Base-by-base conservation (phyloP, 2,329 filamentous ascomycete species). In the Coniochaeta pulveracea region DNA sequence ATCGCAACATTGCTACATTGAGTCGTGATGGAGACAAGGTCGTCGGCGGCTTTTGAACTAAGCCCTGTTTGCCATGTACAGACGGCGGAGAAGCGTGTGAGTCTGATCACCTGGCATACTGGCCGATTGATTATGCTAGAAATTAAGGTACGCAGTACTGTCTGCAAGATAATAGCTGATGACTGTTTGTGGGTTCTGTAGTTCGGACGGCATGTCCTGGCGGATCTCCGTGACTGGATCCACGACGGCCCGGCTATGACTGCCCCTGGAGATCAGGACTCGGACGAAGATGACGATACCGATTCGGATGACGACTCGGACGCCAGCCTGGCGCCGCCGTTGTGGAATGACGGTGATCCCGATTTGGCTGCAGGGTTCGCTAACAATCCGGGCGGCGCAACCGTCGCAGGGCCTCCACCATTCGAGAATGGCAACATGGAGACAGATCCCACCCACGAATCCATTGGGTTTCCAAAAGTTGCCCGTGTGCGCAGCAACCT, bases 401-500 rank as follows among this genome's bases (percentile, higher is more conserved):
- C 21, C 21, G 9, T 9, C 33, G 8, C 15, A 34, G 21, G 27
- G 19, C n/a, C n/a, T n/a, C n/a, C n/a, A n/a, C n/a, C n/a, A n/a
- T n/a, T n/a, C n/a, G n/a, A n/a, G n/a, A n/a, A n/a, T n/a, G n/a
- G n/a, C n/a, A n/a, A n/a, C 5, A 3, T 31, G 4, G 28, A 31
- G 18, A 11, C 18, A 14, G 17, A 4, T 4, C 14, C 12, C 10
- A 12, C 19, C 15, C 15, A 24, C 27, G 29, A 14, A 10, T 18
- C 21, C 27, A 18, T 5, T n/a, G 17, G 33, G 30, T 49, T 47
- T 31, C 54, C 52, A 3, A 43, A 37, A 4, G 40, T 53, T 7
- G 45, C 49, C 4, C 45, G 47, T 17, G 31, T 40, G 2, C 60
- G 73, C 11, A 62, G 69, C 39, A 77, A 76, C 39, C 53, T 77